Percentiles rank a stretch among this genome's conserved stretches.
These are phyloP conservation scores for Candida dubliniensis DNA, from an alignment of 1,139 yeast genomes.

Conservation along the genomic window DNA sequence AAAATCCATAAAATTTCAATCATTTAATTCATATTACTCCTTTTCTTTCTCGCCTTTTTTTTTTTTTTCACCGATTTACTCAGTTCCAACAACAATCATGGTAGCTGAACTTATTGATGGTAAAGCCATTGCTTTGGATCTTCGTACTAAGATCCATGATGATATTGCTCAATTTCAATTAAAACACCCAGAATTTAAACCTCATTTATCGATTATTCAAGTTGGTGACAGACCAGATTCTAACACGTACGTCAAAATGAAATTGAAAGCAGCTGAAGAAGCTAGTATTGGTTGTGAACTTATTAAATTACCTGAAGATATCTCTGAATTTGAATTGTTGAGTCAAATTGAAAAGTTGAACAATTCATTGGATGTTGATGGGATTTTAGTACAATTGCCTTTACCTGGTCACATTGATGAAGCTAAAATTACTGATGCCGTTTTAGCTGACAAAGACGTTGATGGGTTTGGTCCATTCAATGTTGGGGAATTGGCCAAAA, in stretches of 20 bases:
- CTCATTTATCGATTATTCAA: conserved; percentile 81
- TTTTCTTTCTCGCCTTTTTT: conserved; percentile 4
- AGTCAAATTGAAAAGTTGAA: conserved; percentile 62
- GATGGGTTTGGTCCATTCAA: conserved; percentile 93
- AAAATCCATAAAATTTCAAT: not conserved
- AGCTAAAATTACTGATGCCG: conserved; percentile 73
- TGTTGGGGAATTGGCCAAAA: conserved; percentile 89
- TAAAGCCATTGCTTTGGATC: conserved; percentile 61
- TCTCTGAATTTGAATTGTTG: conserved; percentile 59
- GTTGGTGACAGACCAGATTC: conserved; percentile 92
- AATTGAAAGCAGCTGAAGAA: conserved; percentile 85
- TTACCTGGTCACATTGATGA: conserved; percentile 83
- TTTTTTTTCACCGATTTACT: not conserved
- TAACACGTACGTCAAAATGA: conserved; percentile 92
- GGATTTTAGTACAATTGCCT: conserved; percentile 89
- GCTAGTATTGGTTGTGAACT: conserved; percentile 75
- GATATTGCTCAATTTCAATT: conserved; percentile 59
- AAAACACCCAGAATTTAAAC: conserved; percentile 63
- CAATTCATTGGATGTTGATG: conserved; percentile 71
- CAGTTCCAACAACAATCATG: conserved; percentile 19
- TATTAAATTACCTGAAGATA: conserved; percentile 62
- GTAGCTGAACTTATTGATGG: conserved; percentile 60
- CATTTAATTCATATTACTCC: not conserved
- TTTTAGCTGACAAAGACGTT: conserved; percentile 79
- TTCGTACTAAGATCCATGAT: conserved; percentile 48